phyloP scores from a whole-genome alignment of 345 rosid species.

The Trapa incisa region DNA sequence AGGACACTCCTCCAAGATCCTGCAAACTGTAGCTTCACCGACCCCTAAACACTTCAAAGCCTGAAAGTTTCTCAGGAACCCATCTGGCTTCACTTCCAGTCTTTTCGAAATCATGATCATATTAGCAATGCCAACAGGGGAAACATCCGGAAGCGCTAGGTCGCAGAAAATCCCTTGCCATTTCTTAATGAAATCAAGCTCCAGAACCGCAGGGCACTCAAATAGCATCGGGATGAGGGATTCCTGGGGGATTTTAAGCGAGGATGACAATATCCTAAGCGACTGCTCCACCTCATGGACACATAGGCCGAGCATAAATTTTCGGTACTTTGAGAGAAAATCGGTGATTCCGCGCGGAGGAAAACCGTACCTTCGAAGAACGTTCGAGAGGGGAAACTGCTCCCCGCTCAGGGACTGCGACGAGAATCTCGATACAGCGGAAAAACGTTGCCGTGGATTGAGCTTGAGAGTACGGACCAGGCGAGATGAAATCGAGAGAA shows the following conservation, averaged over 20 bases:
- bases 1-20: slow-evolving; percentile 45
- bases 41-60: slow-evolving; percentile 55
- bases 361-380: slow-evolving; percentile 60
- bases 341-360: slow-evolving; percentile 38
- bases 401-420: slow-evolving; percentile 28
- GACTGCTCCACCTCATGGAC: slow-evolving; percentile 38
- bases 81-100: slow-evolving; percentile 35
- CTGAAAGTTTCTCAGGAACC: slow-evolving; percentile 17
- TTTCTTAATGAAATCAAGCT: slow-evolving; percentile 39
- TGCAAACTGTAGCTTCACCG: slow-evolving; percentile 29
- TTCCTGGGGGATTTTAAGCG: slow-evolving; percentile 43
- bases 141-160: slow-evolving; percentile 13
- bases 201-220: slow-evolving; percentile 59
- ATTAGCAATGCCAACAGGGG: slow-evolving; percentile 29
- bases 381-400: slow-evolving; percentile 40
- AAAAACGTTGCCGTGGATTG: background rate
- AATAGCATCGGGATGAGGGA: slow-evolving; percentile 34
- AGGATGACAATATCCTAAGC: slow-evolving; percentile 30
- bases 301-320: slow-evolving; percentile 27
- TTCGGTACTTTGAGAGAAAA: slow-evolving; percentile 32
- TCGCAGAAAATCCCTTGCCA: slow-evolving; percentile 34
- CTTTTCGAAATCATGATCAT: slow-evolving; percentile 41
- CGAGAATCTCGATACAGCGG: slow-evolving; percentile 3
- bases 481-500: background rate
- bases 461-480: background rate